A percentile compares a stretch with the other conserved stretches of the same genome.
These are phyloP conservation scores for Magnolia sinica DNA, from an alignment of 164 flowering plant species.

Conservation along the genomic window DNA sequence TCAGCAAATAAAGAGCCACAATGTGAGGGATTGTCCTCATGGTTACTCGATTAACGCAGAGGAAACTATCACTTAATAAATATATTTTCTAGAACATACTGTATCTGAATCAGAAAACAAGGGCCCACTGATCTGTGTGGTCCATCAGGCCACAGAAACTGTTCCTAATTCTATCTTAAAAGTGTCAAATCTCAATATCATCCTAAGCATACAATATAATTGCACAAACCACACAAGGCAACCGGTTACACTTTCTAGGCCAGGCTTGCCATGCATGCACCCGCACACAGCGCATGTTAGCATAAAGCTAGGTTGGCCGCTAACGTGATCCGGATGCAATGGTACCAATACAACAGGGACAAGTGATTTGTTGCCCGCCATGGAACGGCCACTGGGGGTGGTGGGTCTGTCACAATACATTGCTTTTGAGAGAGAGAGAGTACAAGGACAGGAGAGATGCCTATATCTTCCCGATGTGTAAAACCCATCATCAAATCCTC, in stretches of 20 bases:
- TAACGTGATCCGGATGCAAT: background rate
- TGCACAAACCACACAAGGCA: too few relatives aligned
- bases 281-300: background rate
- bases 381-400: background rate
- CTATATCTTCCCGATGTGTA: conserved; percentile 8
- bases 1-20: too few relatives aligned
- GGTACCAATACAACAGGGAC: background rate
- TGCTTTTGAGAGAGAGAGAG: background rate
- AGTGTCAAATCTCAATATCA: too few relatives aligned
- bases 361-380: background rate
- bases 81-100: too few relatives aligned
- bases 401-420: background rate
- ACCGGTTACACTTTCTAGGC: background rate
- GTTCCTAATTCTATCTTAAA: too few relatives aligned
- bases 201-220: too few relatives aligned
- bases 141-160: too few relatives aligned
- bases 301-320: background rate
- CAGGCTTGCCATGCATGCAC: conserved; percentile 1
- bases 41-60: too few relatives aligned
- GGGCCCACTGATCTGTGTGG: too few relatives aligned
- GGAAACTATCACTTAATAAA: too few relatives aligned
- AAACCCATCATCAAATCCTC: conserved; percentile 3
- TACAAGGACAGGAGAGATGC: background rate
- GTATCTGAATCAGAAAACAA: too few relatives aligned
- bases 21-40: too few relatives aligned